Evolutionary conservation across 2,329 filamentous ascomycete genomes (phyloP), one percentile per base, ranked within the genome.

Genomic region (Aureobasidium subglaciale): DNA sequence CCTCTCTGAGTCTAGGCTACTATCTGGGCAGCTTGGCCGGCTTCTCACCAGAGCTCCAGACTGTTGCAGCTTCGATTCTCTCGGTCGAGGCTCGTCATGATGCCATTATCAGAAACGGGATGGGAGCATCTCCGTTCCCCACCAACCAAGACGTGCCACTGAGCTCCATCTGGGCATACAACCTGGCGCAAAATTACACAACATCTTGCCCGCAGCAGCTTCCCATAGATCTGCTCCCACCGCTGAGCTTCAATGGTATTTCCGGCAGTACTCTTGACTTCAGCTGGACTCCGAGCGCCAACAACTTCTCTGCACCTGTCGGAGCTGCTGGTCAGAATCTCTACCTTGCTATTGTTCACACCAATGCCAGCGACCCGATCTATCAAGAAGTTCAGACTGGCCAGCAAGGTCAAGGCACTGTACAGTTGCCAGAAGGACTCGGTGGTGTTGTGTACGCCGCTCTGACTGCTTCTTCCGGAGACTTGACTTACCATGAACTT

Each of bases 71-170:
- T n/a, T 61, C 59, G 11, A 66, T 68, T 35, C 41, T 67, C 15
- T 62, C 65, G 0, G 62, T 67, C 27, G 65, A 68, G 41, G 61
- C 66, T 9, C 62, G 65, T 24, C 64, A 67, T 25, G 64, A 67
- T 46, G 56, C 65, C 13, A 66, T 62, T 45, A 63, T 68, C 56
- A 63, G 66, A 25, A 56, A 63, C n/a, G 61, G 59, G 8, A 58
- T 61, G 7, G 59, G 61, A 18, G 63, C 59, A n/a, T 61, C 64
- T 13, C 66, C 66, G 1, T 67, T 67, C 52, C 65, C 66, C 2
- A 63, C 60, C 18, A 49, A 63, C 18, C 65, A 65, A 58, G 66
- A 67, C 38, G 67, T 64, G 3, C 56, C 58, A 9, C 58, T 68
- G 15, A 64, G 62, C 40, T 62, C 59, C 5, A 55, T 61, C 18